Percentiles rank a stretch among this genome's conserved stretches.
These are phyloP conservation scores for Vachellia pachyceras DNA, from an alignment of 306 rosid genomes.

Conservation along the genomic window DNA sequence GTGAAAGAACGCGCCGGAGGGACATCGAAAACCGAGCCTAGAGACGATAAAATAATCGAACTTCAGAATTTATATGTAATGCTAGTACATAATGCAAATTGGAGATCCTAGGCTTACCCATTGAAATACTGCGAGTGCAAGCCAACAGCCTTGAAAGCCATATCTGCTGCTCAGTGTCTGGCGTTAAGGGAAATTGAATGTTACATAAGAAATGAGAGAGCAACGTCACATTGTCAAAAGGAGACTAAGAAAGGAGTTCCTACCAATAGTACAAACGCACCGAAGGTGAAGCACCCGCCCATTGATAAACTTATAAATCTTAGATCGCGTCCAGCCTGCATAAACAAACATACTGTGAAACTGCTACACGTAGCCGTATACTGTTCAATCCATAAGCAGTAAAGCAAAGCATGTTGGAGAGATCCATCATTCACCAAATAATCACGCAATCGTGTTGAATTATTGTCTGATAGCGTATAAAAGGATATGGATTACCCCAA, in stretches of 20 bases:
- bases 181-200: constrained; percentile 31
- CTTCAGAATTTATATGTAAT: constrained; percentile 28
- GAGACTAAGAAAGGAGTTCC: constrained; percentile 30
- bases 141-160: constrained; percentile 85
- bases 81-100: constrained; percentile 19
- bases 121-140: constrained; percentile 72
- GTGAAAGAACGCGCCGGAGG: constrained; percentile 66
- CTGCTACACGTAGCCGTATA: not conserved
- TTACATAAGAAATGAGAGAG: constrained; percentile 30
- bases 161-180: constrained; percentile 67
- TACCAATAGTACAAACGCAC: constrained; percentile 68
- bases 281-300: constrained; percentile 74
- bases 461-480: not conserved
- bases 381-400: not conserved
- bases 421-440: not conserved
- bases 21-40: constrained; percentile 66
- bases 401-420: constrained; percentile 9
- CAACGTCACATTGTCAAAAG: constrained; percentile 13
- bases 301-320: constrained; percentile 74
- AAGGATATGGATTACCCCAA: not conserved
- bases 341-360: constrained; percentile 22
- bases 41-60: constrained; percentile 28
- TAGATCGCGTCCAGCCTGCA: constrained; percentile 95
- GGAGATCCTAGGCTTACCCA: constrained; percentile 68
- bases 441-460: not conserved